phyloP scores from a whole-genome alignment of 2,329 filamentous ascomycete species.

The Ampelomyces quisqualis region DNA sequence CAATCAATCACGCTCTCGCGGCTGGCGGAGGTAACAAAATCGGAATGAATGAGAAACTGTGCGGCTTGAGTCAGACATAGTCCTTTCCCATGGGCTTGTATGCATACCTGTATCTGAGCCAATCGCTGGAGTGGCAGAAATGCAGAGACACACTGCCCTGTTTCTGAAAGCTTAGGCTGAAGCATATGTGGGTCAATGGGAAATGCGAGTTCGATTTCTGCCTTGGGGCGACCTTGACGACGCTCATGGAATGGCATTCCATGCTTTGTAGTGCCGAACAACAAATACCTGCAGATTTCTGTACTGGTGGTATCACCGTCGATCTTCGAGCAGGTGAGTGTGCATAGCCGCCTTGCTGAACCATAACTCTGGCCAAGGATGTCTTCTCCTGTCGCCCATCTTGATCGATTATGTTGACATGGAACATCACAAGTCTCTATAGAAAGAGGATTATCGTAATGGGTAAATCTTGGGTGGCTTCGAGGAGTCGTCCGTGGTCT shows the following conservation, averaged over 20 bases:
- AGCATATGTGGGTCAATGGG: constrained; percentile 12
- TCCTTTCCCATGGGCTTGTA: neutral
- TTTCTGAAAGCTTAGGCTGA: constrained; percentile 16
- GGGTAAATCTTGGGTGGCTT: constrained; percentile 12
- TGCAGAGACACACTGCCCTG: constrained; percentile 21
- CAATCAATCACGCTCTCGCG: constrained; percentile 22
- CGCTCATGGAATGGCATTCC: constrained; percentile 16
- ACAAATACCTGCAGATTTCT: constrained; percentile 8
- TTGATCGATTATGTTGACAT: constrained; percentile 1
- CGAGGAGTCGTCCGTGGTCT: constrained; percentile 6
- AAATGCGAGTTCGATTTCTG: constrained; percentile 23
- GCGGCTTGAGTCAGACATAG: neutral
- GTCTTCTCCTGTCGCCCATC: neutral
- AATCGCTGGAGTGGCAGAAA: constrained; percentile 22
- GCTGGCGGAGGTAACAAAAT: constrained; percentile 27
- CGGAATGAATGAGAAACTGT: constrained; percentile 32
- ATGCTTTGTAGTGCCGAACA: neutral
- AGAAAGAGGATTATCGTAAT: constrained; percentile 17
- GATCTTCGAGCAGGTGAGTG: neutral
- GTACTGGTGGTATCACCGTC: neutral
- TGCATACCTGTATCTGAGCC: constrained; percentile 20
- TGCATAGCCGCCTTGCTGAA: neutral
- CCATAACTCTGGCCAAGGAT: neutral
- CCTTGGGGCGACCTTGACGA: constrained; percentile 5
- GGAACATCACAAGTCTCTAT: constrained; percentile 8